A percentile compares a stretch with the other conserved stretches of the same genome.
phyloP scores from a whole-genome alignment of 2,329 filamentous ascomycete species.

The Bipolaris cookei region DNA sequence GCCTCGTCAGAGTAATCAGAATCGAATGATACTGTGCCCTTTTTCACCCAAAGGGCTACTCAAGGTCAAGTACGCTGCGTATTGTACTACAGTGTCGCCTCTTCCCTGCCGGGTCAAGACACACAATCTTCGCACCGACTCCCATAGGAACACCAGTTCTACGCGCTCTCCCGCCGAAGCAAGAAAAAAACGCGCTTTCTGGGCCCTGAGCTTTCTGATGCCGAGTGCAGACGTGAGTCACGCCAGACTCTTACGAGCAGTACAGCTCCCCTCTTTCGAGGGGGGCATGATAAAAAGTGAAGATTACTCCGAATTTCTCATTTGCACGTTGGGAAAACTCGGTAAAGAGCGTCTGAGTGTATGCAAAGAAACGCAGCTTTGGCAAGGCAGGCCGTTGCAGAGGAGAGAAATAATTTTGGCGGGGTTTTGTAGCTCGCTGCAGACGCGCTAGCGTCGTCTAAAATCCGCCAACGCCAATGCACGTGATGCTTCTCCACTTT shows the following conservation, averaged over 20 bases:
- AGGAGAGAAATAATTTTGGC: constrained; percentile 48
- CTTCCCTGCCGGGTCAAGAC: constrained; percentile 57
- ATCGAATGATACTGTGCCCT: constrained; percentile 75
- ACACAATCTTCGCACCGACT: constrained; percentile 94
- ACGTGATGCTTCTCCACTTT: constrained; percentile 1
- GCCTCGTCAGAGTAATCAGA: constrained; percentile 89
- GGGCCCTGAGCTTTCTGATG: constrained; percentile 87
- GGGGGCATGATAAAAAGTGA: constrained; percentile 61
- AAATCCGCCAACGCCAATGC: constrained; percentile 11
- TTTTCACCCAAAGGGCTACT: constrained; percentile 48
- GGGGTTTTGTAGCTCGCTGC: constrained; percentile 45
- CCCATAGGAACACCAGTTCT: constrained; percentile 71
- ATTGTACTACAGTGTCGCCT: constrained; percentile 90
- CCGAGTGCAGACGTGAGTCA: constrained; percentile 82
- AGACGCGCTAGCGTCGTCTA: constrained; percentile 27
- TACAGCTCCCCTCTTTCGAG: constrained; percentile 46
- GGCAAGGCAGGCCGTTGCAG: constrained; percentile 80
- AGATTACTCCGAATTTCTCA: constrained; percentile 99
- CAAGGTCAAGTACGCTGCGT: constrained; percentile 74
- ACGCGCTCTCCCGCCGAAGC: constrained; percentile 29
- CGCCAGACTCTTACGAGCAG: constrained; percentile 89
- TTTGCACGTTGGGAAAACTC: constrained; percentile 66
- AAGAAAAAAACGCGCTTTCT: constrained; percentile 31
- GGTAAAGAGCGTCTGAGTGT: constrained; percentile 64
- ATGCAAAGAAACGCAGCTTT: constrained; percentile 97